Evolutionary conservation across 441 rosid genomes (phyloP).

Genomic region (Bocquillonia castaneifolia): DNA sequence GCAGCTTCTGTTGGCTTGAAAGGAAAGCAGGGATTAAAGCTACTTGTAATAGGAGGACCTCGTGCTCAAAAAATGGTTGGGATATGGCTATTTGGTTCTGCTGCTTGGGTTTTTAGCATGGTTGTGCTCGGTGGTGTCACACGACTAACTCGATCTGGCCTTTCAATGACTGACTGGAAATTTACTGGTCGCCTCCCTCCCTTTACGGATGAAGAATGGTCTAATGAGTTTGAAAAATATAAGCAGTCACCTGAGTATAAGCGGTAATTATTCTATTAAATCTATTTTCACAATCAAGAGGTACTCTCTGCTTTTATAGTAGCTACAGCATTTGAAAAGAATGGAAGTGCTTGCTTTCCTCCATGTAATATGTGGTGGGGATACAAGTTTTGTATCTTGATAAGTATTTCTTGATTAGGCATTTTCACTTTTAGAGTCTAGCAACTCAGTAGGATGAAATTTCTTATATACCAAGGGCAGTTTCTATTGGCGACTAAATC

Average conservation of each 20-base stretch:
- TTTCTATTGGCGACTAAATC: not conserved
- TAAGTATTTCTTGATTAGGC: too few species aligned
- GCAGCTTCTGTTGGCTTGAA: slow-evolving; percentile 40
- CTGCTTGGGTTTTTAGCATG: slow-evolving; percentile 94
- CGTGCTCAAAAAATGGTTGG: slow-evolving; percentile 84
- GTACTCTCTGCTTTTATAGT: not conserved
- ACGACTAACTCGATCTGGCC: slow-evolving; percentile 82
- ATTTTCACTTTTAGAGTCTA: too few species aligned
- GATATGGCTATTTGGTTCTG: slow-evolving; percentile 88
- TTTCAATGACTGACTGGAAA: slow-evolving; percentile 98
- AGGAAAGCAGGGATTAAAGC: slow-evolving; percentile 62
- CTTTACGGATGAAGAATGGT: slow-evolving; percentile 74
- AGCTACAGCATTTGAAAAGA: not conserved
- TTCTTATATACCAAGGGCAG: not conserved
- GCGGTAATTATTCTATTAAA: slow-evolving; percentile 46
- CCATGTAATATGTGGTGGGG: not conserved
- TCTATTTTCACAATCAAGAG: not conserved
- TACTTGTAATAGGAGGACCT: slow-evolving; percentile 72
- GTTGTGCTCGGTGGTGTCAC: slow-evolving; percentile 85
- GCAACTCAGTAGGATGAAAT: not conserved
- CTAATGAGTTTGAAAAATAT: slow-evolving; percentile 73
- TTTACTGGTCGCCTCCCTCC: slow-evolving; percentile 82
- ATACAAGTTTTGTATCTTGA: not conserved
- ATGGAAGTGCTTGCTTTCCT: not conserved
- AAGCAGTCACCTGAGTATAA: slow-evolving; percentile 82